phyloP scores from a whole-genome alignment of 192 early-diverging fungal genomes.

The Entomortierella beljakovae region DNA sequence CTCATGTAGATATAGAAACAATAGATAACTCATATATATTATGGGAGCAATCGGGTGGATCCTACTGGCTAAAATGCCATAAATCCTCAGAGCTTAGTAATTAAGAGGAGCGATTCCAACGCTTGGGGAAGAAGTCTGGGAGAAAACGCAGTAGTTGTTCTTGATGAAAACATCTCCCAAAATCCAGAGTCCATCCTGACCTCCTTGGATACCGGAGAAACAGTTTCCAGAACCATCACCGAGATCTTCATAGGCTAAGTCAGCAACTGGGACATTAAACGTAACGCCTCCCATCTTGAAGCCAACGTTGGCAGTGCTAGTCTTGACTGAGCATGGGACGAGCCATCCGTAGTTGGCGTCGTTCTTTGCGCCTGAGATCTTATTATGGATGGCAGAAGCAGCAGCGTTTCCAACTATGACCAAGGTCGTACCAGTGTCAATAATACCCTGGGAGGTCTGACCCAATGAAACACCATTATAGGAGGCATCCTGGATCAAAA shows the following conservation, averaged over 20 bases:
- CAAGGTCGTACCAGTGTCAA: constrained; percentile 76
- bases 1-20: neutral
- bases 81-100: neutral
- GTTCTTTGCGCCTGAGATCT: constrained; percentile 26
- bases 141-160: constrained; percentile 74
- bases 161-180: constrained; percentile 78
- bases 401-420: constrained; percentile 66
- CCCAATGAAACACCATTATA: constrained; percentile 54
- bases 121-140: constrained; percentile 62
- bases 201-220: constrained; percentile 52
- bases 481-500: constrained; percentile 61
- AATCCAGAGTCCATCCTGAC: constrained; percentile 56
- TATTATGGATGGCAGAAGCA: constrained; percentile 62
- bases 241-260: constrained; percentile 48
- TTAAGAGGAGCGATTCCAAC: constrained; percentile 69
- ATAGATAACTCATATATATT: neutral
- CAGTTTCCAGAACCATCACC: constrained; percentile 27
- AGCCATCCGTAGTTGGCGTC: constrained; percentile 40
- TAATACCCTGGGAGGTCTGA: constrained; percentile 55
- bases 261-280: constrained; percentile 52
- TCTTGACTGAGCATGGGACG: constrained; percentile 30
- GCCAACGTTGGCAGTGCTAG: constrained; percentile 28
- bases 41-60: too few species aligned
- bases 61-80: too few species aligned
- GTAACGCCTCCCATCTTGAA: constrained; percentile 54